Evolutionary conservation across 306 rosid genomes (phyloP), one percentile per base, ranked within the genome.

Genomic region (Prunus davidiana): DNA sequence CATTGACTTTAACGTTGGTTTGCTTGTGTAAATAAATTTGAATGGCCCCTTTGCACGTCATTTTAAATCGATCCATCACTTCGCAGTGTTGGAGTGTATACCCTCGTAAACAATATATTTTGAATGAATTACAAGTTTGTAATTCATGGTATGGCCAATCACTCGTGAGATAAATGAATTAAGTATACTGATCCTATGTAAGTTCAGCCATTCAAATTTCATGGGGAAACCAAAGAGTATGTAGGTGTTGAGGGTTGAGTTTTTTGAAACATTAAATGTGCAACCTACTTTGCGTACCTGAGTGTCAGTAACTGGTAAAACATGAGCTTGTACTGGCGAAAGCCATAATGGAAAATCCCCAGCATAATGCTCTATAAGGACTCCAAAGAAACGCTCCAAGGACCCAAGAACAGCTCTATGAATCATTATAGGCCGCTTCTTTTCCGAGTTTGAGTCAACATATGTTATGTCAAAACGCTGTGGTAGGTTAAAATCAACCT

Each of bases 351-450:
- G 99, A 76, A 95, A 95, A 77, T 95, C 97, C 55, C 99, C 97
- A 22, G 97, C 97, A 86, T 90, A 95, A 79, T 95, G 92, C 87
- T 95, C 99, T 64, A 95, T 92, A 47, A 95, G 92, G 76, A 95
- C 96, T 9, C 97, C 99, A 50, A 92, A 95, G 87, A 95, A 92
- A 78, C 96, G 88, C 80, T 95, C 99, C 88, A 95, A 80, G 57
- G 97, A 95, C 87, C 99, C 99, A 50, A 95, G 92, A 30, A 95
- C 97, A 38, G 99, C 99, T 86, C 99, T 89, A 63, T 95, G 99
- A 76, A 95, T 89, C 99, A 95, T 75, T 65, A 95, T 89, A 63
- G 99, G 99, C 78, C 90, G 87, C 90, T 78, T 88, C 86, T 87
- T 95, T 73, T 95, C 93, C 1, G 93, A 79, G 75, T 89, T 88